Evolutionary conservation across 2,329 filamentous ascomycete genomes (phyloP), one percentile per base, ranked within the genome.

Genomic region (Fusarium nygamai): DNA sequence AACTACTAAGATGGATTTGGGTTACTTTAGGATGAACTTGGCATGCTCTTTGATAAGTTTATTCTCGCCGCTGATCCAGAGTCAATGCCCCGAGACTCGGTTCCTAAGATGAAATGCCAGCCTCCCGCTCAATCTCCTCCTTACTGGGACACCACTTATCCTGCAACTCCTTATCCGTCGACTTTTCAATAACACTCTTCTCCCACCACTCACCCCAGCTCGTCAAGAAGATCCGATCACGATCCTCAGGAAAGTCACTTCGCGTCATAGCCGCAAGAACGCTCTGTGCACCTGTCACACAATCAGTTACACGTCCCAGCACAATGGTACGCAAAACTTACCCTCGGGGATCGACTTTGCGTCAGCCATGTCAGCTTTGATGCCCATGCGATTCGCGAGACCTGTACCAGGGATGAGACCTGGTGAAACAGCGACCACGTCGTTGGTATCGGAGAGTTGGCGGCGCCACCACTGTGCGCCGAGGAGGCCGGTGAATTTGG

Each of bases 121-220:
- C 85, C 48, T 86, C 84, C 65, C 79, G 82, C 75, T 89, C 87
- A 64, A 89, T 84, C 36, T 85, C 80, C 47, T 87, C 85, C 76
- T 84, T 84, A 54, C 81, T 83, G 0, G 84, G 85, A 31, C 80
- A 86, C 86, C 86, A 89, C 75, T 86, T 88, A 44, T 88, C 83
- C 80, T 89, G 87, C 7, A 89, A 80, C 3, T 73, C 70, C 79
- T 84, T 83, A 60, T 89, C 85, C 7, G 88, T 78, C 4, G 81
- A 80, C 62, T 81, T 78, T 19, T 73, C 81, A 59, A 84, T 85
- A 5, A 84, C 81, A 8, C 84, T 81, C 76, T 84, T 87, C 20
- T 81, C 75, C 87, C 87, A 89, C 86, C 87, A 89, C 80, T 89
- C 87, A 4, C 87, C 87, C 87, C 86, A 88, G 73, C 86, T 88